These are phyloP conservation scores for Septoria linicola DNA, from an alignment of 2,329 filamentous ascomycete genomes.

Conservation along the genomic window DNA sequence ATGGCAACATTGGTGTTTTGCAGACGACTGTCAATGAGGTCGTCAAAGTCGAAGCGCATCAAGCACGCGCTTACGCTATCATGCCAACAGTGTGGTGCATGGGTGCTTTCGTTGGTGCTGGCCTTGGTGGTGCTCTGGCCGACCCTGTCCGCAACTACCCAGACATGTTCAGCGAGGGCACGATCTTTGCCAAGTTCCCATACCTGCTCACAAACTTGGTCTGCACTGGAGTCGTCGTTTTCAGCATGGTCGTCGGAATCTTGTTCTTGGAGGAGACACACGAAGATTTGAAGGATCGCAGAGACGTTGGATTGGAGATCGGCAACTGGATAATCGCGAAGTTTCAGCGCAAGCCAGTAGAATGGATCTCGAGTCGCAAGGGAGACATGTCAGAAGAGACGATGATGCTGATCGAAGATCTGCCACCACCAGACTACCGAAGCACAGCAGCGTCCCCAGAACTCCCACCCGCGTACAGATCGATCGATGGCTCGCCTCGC, in stretches of 20 bases:
- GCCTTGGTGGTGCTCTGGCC: conserved; percentile 85
- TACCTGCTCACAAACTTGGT: conserved; percentile 93
- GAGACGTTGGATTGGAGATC: conserved; percentile 72
- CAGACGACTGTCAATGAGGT: conserved; percentile 95
- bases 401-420: conserved; percentile 63
- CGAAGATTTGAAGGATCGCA: conserved; percentile 70
- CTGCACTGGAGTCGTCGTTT: conserved; percentile 72
- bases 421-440: conserved; percentile 64
- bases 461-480: conserved; percentile 40
- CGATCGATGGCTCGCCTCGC: conserved; percentile 34
- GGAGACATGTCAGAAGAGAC: conserved; percentile 56
- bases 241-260: conserved; percentile 74
- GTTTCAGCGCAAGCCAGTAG: conserved; percentile 25
- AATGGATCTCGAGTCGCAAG: conserved; percentile 42
- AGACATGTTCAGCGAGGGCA: conserved; percentile 65
- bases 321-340: conserved; percentile 64
- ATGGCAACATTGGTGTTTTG: conserved; percentile 93
- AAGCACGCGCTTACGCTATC: conserved; percentile 90
- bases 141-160: conserved; percentile 84
- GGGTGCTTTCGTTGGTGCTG: conserved; percentile 90
- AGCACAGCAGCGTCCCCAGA: conserved; percentile 57
- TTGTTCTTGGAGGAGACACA: conserved; percentile 95
- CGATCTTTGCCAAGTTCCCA: conserved; percentile 81
- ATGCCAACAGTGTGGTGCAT: conserved; percentile 99
- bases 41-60: conserved; percentile 88